Evolutionary conservation across 1,139 yeast species (phyloP).

Genomic region (Candida tetrigidarum): DNA sequence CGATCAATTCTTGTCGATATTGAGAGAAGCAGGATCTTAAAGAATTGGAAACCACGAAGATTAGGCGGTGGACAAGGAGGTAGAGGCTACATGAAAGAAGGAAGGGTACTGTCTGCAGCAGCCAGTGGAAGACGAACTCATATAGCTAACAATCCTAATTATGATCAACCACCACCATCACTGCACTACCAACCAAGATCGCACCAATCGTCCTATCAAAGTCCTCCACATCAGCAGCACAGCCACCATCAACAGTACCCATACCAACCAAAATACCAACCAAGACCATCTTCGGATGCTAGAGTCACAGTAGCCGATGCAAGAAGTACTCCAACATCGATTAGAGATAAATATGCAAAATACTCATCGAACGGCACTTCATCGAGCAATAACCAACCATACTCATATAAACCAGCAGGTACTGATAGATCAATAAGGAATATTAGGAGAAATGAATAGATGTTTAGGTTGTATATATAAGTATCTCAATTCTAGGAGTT

Average conservation of each 20-base stretch:
- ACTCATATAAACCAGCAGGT: conserved; percentile 16
- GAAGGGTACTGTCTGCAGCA: conserved; percentile 50
- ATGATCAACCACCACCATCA: conserved; percentile 7
- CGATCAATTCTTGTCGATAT: conserved; percentile 74
- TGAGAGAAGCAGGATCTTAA: conserved; percentile 78
- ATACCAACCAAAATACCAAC: conserved; percentile 1
- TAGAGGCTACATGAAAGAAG: conserved; percentile 52
- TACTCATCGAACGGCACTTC: conserved; percentile 21
- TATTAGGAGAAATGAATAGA: conserved; percentile 25
- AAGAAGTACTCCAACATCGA: conserved; percentile 18
- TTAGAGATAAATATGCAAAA: conserved; percentile 39
- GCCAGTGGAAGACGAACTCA: conserved; percentile 46
- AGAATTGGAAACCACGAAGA: conserved; percentile 81
- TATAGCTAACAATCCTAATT: conserved; percentile 20
- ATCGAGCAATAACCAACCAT: conserved; percentile 5
- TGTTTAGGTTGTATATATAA: neutral
- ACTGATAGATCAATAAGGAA: conserved; percentile 28
- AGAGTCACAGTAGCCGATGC: conserved; percentile 1
- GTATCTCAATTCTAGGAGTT: neutral
- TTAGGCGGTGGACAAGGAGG: conserved; percentile 74
- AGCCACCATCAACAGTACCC: conserved; percentile 4
- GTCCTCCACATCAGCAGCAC: neutral
- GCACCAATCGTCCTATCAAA: neutral
- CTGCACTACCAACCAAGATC: conserved; percentile 4
- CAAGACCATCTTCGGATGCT: neutral